A percentile compares a stretch with the other conserved stretches of the same genome.
Evolutionary conservation across 2,329 filamentous ascomycete genomes (phyloP).

Genomic region (Chaetothyriales sp.): DNA sequence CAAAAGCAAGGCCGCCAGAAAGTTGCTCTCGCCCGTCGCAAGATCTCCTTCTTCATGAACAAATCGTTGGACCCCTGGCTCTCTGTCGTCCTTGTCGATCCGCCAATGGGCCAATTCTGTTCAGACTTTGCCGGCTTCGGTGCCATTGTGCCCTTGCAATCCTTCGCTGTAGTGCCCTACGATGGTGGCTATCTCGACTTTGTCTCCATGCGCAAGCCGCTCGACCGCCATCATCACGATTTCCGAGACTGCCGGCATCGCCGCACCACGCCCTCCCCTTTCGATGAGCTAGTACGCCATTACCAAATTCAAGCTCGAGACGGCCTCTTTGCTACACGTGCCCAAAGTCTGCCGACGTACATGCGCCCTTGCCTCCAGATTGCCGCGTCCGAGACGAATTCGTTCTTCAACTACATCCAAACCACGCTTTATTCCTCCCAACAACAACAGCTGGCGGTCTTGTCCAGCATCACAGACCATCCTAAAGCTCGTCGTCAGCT

Average conservation of each 20-base stretch:
- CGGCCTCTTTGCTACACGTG: constrained; percentile 2
- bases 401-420: constrained; percentile 13
- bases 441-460: background rate
- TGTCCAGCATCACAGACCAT: constrained; percentile 5
- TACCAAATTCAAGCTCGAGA: constrained; percentile 12
- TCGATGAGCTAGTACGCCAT: constrained; percentile 14
- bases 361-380: constrained; percentile 15
- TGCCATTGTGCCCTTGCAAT: constrained; percentile 7
- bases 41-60: constrained; percentile 16
- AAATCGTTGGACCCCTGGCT: constrained; percentile 13
- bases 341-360: background rate
- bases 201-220: constrained; percentile 7
- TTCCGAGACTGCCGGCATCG: constrained; percentile 8
- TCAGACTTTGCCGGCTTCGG: constrained; percentile 6
- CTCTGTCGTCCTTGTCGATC: constrained; percentile 14
- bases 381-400: constrained; percentile 12
- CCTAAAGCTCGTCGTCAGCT: constrained; percentile 9
- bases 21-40: constrained; percentile 13
- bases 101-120: constrained; percentile 12
- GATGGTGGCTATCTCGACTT: constrained; percentile 16
- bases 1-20: constrained; percentile 11
- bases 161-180: constrained; percentile 10
- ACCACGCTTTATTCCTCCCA: constrained; percentile 5
- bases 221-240: constrained; percentile 9
- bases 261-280: constrained; percentile 11